phyloP scores from a whole-genome alignment of 129 eudicot genomes.

The Sambucus nigra region DNA sequence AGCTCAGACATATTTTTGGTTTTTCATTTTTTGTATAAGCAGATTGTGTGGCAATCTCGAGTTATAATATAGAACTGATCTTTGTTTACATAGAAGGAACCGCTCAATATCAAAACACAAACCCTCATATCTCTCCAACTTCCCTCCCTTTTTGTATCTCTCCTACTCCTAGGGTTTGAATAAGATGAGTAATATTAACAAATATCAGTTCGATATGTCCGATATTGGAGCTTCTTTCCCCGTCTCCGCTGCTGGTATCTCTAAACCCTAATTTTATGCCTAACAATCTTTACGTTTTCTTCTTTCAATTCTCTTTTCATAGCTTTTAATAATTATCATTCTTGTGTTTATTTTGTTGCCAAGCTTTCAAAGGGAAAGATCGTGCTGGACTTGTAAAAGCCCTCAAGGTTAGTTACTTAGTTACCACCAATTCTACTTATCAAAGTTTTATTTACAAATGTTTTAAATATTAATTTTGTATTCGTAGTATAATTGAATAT shows the following conservation, averaged over 20 bases:
- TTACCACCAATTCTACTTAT: too few species aligned
- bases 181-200: conserved; percentile 39
- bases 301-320: background rate
- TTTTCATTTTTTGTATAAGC: too few species aligned
- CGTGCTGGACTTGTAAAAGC: conserved; percentile 85
- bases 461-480: too few species aligned
- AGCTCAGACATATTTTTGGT: too few species aligned
- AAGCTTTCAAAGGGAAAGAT: conserved; percentile 73
- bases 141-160: conserved; percentile 6
- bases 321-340: background rate
- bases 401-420: conserved; percentile 63
- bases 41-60: too few species aligned
- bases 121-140: background rate
- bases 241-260: conserved; percentile 67
- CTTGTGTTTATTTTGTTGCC: background rate
- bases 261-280: background rate
- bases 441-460: too few species aligned
- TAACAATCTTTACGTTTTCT: background rate
- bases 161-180: conserved; percentile 7
- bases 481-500: too few species aligned
- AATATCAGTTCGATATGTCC: conserved; percentile 49
- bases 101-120: background rate
- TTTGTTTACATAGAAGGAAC: too few species aligned
- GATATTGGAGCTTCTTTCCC: conserved; percentile 63
- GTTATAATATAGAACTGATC: too few species aligned